These are phyloP conservation scores for Dactylellina sp. DNA, from an alignment of 2,329 filamentous ascomycete species.

Conservation along the genomic window DNA sequence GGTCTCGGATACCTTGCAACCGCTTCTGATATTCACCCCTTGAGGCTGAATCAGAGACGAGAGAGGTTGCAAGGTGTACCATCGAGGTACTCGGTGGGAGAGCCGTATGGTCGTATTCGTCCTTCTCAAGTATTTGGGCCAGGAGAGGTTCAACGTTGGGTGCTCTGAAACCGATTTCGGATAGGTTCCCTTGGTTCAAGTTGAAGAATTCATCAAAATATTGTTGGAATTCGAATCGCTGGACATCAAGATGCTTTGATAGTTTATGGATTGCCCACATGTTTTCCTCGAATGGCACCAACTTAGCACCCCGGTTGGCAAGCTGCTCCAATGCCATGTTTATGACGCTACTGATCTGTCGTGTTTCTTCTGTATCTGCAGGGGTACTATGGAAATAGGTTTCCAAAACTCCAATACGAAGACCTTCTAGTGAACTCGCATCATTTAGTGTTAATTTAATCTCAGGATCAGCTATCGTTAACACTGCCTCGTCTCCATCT, in stretches of 20 bases:
- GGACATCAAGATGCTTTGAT: constrained; percentile 13
- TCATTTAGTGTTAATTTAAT: neutral
- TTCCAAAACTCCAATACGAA: constrained; percentile 20
- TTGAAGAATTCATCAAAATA: constrained; percentile 21
- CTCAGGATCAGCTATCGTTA: neutral
- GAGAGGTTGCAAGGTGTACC: constrained; percentile 16
- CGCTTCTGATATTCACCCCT: constrained; percentile 16
- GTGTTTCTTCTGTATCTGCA: constrained; percentile 6
- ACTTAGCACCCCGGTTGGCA: neutral
- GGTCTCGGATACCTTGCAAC: constrained; percentile 4
- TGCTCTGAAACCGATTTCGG: constrained; percentile 9
- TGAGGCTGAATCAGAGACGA: neutral
- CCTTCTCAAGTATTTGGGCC: constrained; percentile 14
- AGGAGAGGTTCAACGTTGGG: constrained; percentile 8
- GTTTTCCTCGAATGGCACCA: constrained; percentile 2
- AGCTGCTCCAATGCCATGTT: constrained; percentile 5
- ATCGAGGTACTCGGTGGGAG: constrained; percentile 7
- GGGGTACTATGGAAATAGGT: constrained; percentile 14
- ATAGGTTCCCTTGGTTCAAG: constrained; percentile 7
- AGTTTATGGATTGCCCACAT: constrained; percentile 17
- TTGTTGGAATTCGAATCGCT: constrained; percentile 25
- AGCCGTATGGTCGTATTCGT: constrained; percentile 7
- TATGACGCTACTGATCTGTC: constrained; percentile 1
- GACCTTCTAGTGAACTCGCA: neutral
- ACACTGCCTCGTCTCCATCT: neutral